A percentile compares a stretch with the other conserved stretches of the same genome.
Conservation (phyloP, 2,329 filamentous ascomycete species). For the Penicillium sp. region DNA sequence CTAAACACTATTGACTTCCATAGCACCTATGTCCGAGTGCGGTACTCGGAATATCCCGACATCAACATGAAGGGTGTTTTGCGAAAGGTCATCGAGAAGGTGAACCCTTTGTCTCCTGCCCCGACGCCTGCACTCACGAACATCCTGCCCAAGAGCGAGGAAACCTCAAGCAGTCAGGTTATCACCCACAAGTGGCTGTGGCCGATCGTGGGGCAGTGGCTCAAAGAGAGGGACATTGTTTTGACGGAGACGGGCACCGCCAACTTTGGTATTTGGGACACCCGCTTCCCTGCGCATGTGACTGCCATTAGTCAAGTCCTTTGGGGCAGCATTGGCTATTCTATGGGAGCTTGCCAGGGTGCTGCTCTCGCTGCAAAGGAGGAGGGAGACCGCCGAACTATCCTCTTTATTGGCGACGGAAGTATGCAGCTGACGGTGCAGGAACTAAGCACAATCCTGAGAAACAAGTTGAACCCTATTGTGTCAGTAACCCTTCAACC, state of each 20-base stretch:
- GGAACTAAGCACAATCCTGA: slow-evolving; percentile 79
- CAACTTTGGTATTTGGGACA: slow-evolving; percentile 85
- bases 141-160: slow-evolving; percentile 41
- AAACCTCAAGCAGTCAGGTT: slow-evolving; percentile 31
- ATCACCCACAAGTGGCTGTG: slow-evolving; percentile 62
- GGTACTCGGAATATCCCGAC: slow-evolving; percentile 74
- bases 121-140: slow-evolving; percentile 56
- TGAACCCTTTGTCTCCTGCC: slow-evolving; percentile 55
- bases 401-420: slow-evolving; percentile 86
- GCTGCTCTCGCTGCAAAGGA: slow-evolving; percentile 74
- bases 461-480: slow-evolving; percentile 68
- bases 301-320: slow-evolving; percentile 76
- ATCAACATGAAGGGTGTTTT: slow-evolving; percentile 78
- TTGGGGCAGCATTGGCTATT: slow-evolving; percentile 65
- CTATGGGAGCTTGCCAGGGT: slow-evolving; percentile 60
- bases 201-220: slow-evolving; percentile 69
- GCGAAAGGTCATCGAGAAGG: slow-evolving; percentile 61
- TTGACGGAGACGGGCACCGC: slow-evolving; percentile 85
- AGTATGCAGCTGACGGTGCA: slow-evolving; percentile 81
- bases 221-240: slow-evolving; percentile 69
- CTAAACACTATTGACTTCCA: slow-evolving; percentile 81
- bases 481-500: slow-evolving; percentile 52
- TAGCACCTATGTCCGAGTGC: slow-evolving; percentile 67
- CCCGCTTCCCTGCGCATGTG: slow-evolving; percentile 72
- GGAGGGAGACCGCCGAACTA: slow-evolving; percentile 59